Base-by-base conservation (phyloP, 176 grass and related monocot species). In the Urochloa ruziziensis region DNA sequence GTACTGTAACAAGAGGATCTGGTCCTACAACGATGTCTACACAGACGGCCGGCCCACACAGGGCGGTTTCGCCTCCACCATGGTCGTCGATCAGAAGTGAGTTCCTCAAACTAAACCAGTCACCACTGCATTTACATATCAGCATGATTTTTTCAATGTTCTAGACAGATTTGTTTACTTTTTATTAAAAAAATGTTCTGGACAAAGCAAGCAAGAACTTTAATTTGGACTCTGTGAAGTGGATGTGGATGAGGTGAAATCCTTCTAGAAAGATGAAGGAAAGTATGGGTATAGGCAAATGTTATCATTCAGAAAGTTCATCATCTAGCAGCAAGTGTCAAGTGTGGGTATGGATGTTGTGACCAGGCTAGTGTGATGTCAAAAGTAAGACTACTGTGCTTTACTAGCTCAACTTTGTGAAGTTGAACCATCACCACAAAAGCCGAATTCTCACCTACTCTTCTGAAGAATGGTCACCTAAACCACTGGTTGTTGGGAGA, bases 1-100 rank as follows among this genome's bases (percentile, higher is more conserved):
- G 77, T 99, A 99, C 88, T 99, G 96, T 87, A 92, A 79, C 87
- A 96, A 99, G 89, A 91, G 23, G 62, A 90, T 99, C 10, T 99
- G 96, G 96, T 90, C 96, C 0, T 99, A 99, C 86, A 99, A 99
- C 63, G 96, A 99, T 14, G 93, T 99, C 44, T 96, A 96, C 85
- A 85, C 91, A 5, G 96, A 99, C 3, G 96, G 96, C 56, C 81
- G 78, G 11, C 93, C 96, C 6, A 99, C 96, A 32, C 89, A 96
- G 28, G 96, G 96, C 0, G 96, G 96, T 0, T 99, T 99, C 62
- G 69, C 96, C 77, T 96, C 93, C 25, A 10, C 93, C 56, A 99
- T 99, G 96, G 43, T 94, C 39, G 96, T 99, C 36, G 87, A 99
- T 64, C 87, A 99, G 65, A 96, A 99, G 96, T 99, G 69, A 99